Evolutionary conservation across 2,329 filamentous ascomycete genomes (phyloP), one percentile per base, ranked within the genome.

Genomic region (Fulvia fulva): DNA sequence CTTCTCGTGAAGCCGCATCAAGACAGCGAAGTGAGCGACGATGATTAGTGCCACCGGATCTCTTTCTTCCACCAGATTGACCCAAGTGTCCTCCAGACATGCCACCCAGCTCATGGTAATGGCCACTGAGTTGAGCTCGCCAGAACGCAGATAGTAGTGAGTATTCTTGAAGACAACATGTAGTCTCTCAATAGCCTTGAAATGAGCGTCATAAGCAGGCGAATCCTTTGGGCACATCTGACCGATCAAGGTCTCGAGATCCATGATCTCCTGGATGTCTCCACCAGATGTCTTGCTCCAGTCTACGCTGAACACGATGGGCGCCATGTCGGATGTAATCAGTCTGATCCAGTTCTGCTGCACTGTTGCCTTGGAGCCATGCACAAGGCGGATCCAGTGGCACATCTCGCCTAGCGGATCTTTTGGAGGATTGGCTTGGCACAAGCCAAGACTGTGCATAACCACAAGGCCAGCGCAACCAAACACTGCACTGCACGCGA

Each of bases 371-470:
- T 53, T 41, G 1, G 57, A 53, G 4, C 62, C 62, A 32, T 56
- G 53, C 11, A 62, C 53, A 16, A 62, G 34, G 11, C 58, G 57
- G 6, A 62, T 62, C 62, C 59, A 64, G 22, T 56, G 41, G 43
- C 49, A 56, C 19, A 62, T 51, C 6, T 59, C 59, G 2, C 22
- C 55, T 6, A 64, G 53, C 1, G 62, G 47, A 46, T 64, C 59
- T 8, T 47, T 41, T 1, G 59, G 62, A 3, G 57, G 53, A 6
- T 51, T 28, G 16, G 62, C n/a, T 19, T 64, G 59, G 6, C 56
- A 56, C 32, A 60, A 50, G 5, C 59, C 61, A 9, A 63, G 49
- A 25, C 51, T 55, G 30, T 63, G 59, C 14, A 59, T 51, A 28
- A 59, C 44, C 5, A 63, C 51, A 21, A 63, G 25, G 9, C 59